A percentile compares a stretch with the other conserved stretches of the same genome.
phyloP scores from a whole-genome alignment of 2,329 filamentous ascomycete genomes.

The Ceratocystis albifundus region DNA sequence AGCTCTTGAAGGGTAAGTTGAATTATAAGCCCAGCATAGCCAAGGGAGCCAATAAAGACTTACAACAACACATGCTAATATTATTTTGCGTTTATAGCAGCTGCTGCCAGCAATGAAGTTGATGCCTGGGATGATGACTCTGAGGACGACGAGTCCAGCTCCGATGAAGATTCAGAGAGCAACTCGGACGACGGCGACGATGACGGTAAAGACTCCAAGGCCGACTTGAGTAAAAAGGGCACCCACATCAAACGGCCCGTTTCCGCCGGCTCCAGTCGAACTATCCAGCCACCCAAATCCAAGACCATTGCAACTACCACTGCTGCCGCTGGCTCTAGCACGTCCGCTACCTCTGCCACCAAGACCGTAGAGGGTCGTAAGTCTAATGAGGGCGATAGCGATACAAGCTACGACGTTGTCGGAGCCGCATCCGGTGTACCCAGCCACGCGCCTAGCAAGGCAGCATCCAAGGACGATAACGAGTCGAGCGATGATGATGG shows the following conservation, averaged over 20 bases:
- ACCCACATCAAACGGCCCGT: slow-evolving; percentile 33
- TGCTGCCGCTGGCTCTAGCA: slow-evolving; percentile 22
- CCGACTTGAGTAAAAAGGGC: slow-evolving; percentile 27
- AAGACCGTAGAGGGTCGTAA: slow-evolving; percentile 50
- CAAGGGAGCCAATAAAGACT: background rate
- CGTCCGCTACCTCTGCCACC: slow-evolving; percentile 37
- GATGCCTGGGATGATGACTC: slow-evolving; percentile 59
- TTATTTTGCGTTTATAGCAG: slow-evolving; percentile 36
- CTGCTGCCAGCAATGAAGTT: slow-evolving; percentile 59
- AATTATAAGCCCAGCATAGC: background rate
- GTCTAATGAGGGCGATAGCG: slow-evolving; percentile 84
- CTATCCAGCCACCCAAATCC: slow-evolving; percentile 40
- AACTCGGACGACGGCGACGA: slow-evolving; percentile 28
- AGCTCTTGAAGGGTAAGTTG: slow-evolving; percentile 73
- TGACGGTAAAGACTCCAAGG: background rate
- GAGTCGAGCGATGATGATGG: slow-evolving; percentile 44
- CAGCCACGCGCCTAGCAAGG: slow-evolving; percentile 57
- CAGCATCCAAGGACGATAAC: slow-evolving; percentile 39
- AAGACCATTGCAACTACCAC: slow-evolving; percentile 26
- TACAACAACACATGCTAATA: slow-evolving; percentile 1
- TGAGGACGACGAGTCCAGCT: slow-evolving; percentile 34
- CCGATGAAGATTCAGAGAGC: slow-evolving; percentile 31
- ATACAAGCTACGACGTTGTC: slow-evolving; percentile 91
- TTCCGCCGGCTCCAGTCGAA: slow-evolving; percentile 48
- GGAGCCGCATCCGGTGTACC: slow-evolving; percentile 62